Conservation (phyloP, 257 asterid genomes). For the Anisodus acutangulus region DNA sequence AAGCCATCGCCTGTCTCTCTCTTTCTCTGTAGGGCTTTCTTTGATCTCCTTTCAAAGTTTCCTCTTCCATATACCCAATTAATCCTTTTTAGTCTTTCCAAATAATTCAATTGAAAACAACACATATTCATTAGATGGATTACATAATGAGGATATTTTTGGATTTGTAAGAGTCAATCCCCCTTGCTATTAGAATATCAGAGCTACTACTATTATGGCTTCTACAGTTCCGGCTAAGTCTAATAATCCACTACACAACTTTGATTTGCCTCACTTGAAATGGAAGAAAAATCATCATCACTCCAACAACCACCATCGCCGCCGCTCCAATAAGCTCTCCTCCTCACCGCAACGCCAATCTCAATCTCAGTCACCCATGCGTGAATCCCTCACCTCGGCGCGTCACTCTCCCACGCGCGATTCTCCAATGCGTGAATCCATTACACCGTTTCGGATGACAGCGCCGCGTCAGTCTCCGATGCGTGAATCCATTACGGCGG, state of each 20-base stretch:
- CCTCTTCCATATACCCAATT: neutral
- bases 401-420: too few species aligned
- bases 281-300: slow-evolving; percentile 61
- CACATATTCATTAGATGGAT: neutral
- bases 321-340: slow-evolving; percentile 43
- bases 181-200: neutral
- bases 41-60: neutral
- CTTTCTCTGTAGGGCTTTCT: neutral
- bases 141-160: slow-evolving; percentile 4
- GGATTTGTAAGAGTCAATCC: neutral
- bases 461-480: too few species aligned
- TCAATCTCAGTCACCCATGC: too few species aligned
- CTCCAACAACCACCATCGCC: slow-evolving; percentile 52
- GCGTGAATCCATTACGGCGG: too few species aligned
- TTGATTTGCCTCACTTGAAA: slow-evolving; percentile 60
- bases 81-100: neutral
- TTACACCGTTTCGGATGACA: too few species aligned
- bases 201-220: slow-evolving; percentile 31
- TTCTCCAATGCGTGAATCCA: too few species aligned
- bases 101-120: too few species aligned
- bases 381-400: too few species aligned
- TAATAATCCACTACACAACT: slow-evolving; percentile 66
- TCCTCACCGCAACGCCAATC: neutral
- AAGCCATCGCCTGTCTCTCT: neutral
- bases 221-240: slow-evolving; percentile 68